Conservation (phyloP, 495 filamentous ascomycete species). For the Neurospora sp. region DNA sequence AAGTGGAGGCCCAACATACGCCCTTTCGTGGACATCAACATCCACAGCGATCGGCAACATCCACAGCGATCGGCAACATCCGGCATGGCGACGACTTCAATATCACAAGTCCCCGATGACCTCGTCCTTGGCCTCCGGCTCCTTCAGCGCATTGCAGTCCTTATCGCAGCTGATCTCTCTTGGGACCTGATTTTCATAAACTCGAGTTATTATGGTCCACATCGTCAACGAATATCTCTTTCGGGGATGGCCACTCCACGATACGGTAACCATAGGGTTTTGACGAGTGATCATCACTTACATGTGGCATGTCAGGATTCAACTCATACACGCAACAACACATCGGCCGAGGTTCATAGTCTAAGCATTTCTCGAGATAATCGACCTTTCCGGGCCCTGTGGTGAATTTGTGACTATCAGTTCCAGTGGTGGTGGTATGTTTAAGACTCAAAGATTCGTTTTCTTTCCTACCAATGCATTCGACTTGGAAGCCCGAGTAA, state of each 20-base stretch:
- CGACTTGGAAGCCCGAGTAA: not conserved
- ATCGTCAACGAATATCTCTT: not conserved
- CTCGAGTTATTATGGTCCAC: not conserved
- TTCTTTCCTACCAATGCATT: not conserved
- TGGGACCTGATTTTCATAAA: not conserved
- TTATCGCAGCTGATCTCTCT: conserved; percentile 5
- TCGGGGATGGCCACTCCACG: not conserved
- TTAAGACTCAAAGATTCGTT: not conserved
- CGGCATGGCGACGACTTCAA: not conserved
- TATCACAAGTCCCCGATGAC: not conserved
- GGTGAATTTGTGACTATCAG: not conserved
- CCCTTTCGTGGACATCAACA: not conserved
- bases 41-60: not conserved
- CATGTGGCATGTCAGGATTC: not conserved
- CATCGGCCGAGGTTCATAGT: conserved; percentile 7
- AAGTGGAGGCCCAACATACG: not conserved
- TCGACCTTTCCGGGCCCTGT: conserved; percentile 7
- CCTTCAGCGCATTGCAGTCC: conserved; percentile 1
- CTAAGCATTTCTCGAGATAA: conserved; percentile 3
- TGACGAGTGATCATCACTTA: not conserved
- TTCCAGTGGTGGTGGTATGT: not conserved
- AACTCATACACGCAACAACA: conserved; percentile 6
- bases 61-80: not conserved
- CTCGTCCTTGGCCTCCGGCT: not conserved
- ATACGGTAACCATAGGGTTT: not conserved